These are phyloP conservation scores for Trichophyton mentagrophytes DNA, from an alignment of 2,329 filamentous ascomycete species.

Conservation along the genomic window DNA sequence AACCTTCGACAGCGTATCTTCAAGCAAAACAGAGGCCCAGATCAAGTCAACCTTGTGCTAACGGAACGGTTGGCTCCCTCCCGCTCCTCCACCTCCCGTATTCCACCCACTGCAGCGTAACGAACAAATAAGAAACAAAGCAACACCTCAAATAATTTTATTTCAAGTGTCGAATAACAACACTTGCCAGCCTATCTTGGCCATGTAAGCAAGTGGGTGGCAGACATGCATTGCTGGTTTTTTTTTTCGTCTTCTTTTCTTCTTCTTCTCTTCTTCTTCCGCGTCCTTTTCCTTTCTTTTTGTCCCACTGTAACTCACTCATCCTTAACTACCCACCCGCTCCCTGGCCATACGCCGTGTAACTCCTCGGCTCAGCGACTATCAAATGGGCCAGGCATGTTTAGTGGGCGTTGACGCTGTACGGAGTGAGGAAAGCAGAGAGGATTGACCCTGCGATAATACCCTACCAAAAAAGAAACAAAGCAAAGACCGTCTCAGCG, in stretches of 20 bases:
- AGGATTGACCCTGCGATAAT: neutral
- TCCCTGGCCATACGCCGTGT: neutral
- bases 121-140: too few relatives aligned
- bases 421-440: neutral
- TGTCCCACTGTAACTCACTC: neutral
- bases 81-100: neutral
- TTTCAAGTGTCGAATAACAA: neutral
- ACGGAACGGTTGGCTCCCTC: neutral
- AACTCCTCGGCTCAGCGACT: neutral
- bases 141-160: neutral
- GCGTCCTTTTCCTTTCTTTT: too few relatives aligned
- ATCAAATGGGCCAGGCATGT: neutral
- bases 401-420: neutral
- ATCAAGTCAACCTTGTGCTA: constrained; percentile 1
- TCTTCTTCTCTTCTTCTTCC: neutral
- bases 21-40: neutral
- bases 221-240: neutral
- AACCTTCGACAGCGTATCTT: neutral
- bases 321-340: neutral
- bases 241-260: neutral
- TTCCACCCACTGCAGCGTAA: neutral
- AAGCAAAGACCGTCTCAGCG: neutral
- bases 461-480: neutral
- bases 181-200: neutral
- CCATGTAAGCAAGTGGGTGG: neutral